Evolutionary conservation across 1,284 basidiomycete species (phyloP), one percentile per base, ranked within the genome.

Genomic region (Fistulina hepatica): DNA sequence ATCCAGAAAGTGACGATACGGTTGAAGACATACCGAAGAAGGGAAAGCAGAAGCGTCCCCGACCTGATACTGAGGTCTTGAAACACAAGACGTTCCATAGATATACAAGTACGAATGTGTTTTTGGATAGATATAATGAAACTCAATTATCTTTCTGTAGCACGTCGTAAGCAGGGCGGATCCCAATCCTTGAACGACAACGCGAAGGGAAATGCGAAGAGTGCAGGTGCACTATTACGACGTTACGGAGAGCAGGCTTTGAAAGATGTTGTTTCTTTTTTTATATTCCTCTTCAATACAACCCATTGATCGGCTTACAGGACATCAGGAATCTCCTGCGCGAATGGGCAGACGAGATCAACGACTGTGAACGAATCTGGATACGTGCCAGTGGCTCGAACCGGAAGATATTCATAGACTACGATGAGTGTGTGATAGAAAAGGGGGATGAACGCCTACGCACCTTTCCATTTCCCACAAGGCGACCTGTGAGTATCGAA

Each of bases 21-120:
- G 61, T 53, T 26, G 59, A 67, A 24, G 60, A 58, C 20, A 55
- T 44, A 22, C 53, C 54, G 23, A 68, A 63, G 21, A 39, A 36
- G 38, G 71, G 65, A 50, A 75, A 66, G 44, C 72, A 75, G 44
- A 75, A 60, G 57, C 78, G 59, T 45, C 66, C 72, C 1, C 77
- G 69, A 48, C 64, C 75, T 3, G 78, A 83, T 35, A 75, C 81
- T 2, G 81, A 93, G 51, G 74, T 98, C 3, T 52, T 98, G 28
- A 70, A 71, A 43, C 90, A 95, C 56, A 98, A 98, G 62, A 97
- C 95, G 0, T 98, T 97, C 59, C 95, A 98, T 59, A 80, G 95
- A 6, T 99, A 99, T 58, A 99, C 95, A 0, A 98, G 91, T 94
- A 43, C 43, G 74, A 61, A 12, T 20, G 28, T 13, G 8, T 6